phyloP scores from a whole-genome alignment of 768 basidiomycete species.

The Crucibulum laeve region DNA sequence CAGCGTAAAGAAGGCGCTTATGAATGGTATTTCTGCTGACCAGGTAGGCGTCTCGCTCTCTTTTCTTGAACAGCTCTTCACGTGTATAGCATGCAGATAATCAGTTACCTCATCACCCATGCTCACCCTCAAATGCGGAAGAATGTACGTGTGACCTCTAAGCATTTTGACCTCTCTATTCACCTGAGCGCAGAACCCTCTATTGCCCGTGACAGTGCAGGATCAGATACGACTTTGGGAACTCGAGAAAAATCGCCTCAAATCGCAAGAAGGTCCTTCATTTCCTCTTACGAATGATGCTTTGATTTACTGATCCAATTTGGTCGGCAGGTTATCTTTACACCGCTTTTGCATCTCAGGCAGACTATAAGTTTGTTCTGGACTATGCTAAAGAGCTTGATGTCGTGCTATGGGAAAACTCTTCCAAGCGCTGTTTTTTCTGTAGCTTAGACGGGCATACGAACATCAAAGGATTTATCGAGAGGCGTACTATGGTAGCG shows the following conservation, averaged over 20 bases:
- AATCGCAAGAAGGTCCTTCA: conserved; percentile 86
- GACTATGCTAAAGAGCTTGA: conserved; percentile 81
- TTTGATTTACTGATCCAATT: conserved; percentile 15
- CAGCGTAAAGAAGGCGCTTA: conserved; percentile 90
- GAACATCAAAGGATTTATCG: conserved; percentile 40
- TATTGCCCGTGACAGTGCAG: conserved; percentile 95
- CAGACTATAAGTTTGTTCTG: conserved; percentile 84
- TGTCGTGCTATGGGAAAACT: conserved; percentile 82
- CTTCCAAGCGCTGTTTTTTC: conserved; percentile 75
- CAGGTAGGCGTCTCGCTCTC: conserved; percentile 54
- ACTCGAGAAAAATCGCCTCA: conserved; percentile 87
- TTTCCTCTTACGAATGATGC: conserved; percentile 24
- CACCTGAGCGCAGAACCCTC: conserved; percentile 71
- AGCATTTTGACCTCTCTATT: not conserved
- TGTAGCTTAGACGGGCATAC: conserved; percentile 73
- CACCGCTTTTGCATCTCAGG: conserved; percentile 79
- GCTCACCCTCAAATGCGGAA: conserved; percentile 98
- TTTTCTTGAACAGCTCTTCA: not conserved
- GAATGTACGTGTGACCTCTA: conserved; percentile 46
- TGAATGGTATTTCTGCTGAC: conserved; percentile 93
- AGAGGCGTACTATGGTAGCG: conserved; percentile 40
- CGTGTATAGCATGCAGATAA: conserved; percentile 79
- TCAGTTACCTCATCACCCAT: conserved; percentile 89
- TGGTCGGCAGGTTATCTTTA: conserved; percentile 72
- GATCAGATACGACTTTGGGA: conserved; percentile 99